Conservation (phyloP, 352 stramenopile species). For the Globisporangium iwayamae region DNA sequence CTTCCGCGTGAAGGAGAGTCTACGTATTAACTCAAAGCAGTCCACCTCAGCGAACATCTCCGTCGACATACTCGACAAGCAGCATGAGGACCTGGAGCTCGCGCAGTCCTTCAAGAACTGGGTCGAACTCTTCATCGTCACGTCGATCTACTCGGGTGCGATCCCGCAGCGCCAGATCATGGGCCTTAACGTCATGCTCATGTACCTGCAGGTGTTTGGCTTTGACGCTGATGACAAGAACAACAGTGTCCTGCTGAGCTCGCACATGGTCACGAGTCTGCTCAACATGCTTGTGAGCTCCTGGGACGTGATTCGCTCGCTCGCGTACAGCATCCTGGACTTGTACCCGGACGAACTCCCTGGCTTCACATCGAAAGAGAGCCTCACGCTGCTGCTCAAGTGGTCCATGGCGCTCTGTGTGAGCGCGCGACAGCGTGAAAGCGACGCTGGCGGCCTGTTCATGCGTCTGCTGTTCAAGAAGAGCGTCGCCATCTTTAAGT, state of each 20-base stretch:
- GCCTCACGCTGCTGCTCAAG: slow-evolving; percentile 49
- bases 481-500: slow-evolving; percentile 42
- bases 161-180: slow-evolving; percentile 69
- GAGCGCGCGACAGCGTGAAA: slow-evolving; percentile 78
- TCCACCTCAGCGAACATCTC: background rate
- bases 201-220: slow-evolving; percentile 77
- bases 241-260: slow-evolving; percentile 36
- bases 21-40: slow-evolving; percentile 38
- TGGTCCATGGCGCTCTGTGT: slow-evolving; percentile 70
- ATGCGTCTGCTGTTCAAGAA: slow-evolving; percentile 76
- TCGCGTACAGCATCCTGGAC: slow-evolving; percentile 66
- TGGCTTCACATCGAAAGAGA: slow-evolving; percentile 40
- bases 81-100: slow-evolving; percentile 27
- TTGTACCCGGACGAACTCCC: slow-evolving; percentile 62
- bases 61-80: slow-evolving; percentile 13
- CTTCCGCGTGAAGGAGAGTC: slow-evolving; percentile 66
- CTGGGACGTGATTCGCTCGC: slow-evolving; percentile 72
- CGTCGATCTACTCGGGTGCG: slow-evolving; percentile 58
- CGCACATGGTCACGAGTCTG: slow-evolving; percentile 64
- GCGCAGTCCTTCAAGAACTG: slow-evolving; percentile 57
- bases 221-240: slow-evolving; percentile 14
- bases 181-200: slow-evolving; percentile 63
- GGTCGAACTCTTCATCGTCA: slow-evolving; percentile 64
- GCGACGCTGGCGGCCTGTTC: slow-evolving; percentile 82
- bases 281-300: slow-evolving; percentile 78